phyloP scores from a whole-genome alignment of 306 rosid species.

The Potentilla sterilis region DNA sequence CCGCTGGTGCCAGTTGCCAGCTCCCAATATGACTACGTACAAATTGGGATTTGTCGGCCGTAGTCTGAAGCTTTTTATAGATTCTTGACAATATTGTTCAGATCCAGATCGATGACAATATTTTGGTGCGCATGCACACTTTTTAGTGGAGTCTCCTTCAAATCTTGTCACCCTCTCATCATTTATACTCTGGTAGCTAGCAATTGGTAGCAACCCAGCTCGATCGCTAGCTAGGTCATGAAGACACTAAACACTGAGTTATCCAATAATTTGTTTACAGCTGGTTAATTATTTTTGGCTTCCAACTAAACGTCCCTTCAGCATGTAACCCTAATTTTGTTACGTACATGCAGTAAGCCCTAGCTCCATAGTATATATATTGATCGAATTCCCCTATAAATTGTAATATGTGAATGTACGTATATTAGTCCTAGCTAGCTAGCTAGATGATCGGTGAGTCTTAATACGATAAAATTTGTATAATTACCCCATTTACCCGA shows the following conservation, averaged over 20 bases:
- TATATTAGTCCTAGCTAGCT: neutral
- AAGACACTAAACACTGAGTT: neutral
- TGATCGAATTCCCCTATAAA: neutral
- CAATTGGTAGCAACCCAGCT: neutral
- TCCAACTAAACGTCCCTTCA: neutral
- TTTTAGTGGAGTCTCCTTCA: slow-evolving; percentile 3
- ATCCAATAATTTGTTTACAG: no score
- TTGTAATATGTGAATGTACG: neutral
- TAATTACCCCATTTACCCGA: neutral
- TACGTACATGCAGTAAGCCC: neutral
- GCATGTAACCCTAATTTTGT: neutral
- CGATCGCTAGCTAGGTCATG: neutral
- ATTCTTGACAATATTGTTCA: neutral
- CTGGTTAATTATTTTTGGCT: no score
- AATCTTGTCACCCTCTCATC: neutral
- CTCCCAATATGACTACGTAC: neutral
- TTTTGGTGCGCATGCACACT: neutral
- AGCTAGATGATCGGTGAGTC: neutral
- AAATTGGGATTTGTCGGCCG: neutral
- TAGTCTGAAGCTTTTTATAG: neutral
- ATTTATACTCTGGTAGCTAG: neutral
- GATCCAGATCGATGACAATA: neutral
- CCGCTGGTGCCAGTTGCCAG: neutral
- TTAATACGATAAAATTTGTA: no score
- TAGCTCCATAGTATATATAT: neutral